Conservation (phyloP, 139 green algal species). For the Asterochloris erici region DNA sequence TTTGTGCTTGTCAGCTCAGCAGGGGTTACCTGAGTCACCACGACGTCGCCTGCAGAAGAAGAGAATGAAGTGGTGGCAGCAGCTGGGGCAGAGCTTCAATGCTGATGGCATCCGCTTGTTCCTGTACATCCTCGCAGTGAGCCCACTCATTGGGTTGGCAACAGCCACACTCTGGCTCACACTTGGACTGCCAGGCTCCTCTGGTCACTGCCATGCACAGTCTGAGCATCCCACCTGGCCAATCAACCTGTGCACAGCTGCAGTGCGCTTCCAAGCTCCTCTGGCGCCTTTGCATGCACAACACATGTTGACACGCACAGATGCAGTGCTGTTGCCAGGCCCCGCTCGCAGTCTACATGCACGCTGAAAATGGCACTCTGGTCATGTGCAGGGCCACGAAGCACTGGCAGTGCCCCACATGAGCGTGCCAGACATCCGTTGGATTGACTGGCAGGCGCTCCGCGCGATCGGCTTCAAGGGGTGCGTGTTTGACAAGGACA, state of each 20-base stretch:
- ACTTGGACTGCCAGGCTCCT: neutral
- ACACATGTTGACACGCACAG: no score
- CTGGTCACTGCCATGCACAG: no score
- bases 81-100: conserved; percentile 77
- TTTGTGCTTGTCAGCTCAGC: no score
- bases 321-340: no score
- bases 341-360: neutral
- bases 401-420: conserved; percentile 71
- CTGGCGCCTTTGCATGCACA: neutral
- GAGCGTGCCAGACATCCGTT: conserved; percentile 54
- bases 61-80: conserved; percentile 20
- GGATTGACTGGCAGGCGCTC: conserved; percentile 71
- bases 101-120: conserved; percentile 67
- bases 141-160: neutral
- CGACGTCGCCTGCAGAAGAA: neutral
- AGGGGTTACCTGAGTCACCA: no score
- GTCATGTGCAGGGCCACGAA: conserved; percentile 48
- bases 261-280: neutral
- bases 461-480: conserved; percentile 69
- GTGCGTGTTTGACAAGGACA: conserved; percentile 95
- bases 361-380: neutral
- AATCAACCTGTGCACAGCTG: neutral
- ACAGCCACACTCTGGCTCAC: no score
- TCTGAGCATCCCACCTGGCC: neutral
- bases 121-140: conserved; percentile 53